These are phyloP conservation scores for Heracleum sosnowskyi DNA, from an alignment of 129 eudicot species.

Conservation along the genomic window DNA sequence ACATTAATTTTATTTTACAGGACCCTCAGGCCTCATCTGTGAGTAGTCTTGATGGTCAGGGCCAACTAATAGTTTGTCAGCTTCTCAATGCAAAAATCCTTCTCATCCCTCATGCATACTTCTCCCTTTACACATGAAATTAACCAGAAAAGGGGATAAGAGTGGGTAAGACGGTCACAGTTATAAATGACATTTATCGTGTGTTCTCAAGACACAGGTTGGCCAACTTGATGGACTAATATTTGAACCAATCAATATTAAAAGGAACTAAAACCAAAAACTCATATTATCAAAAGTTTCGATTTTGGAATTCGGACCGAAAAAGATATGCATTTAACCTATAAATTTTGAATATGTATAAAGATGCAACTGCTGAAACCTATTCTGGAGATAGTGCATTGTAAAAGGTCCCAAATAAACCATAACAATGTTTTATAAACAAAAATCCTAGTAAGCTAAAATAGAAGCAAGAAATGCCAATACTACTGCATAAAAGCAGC, in stretches of 20 bases:
- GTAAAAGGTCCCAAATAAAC: not conserved
- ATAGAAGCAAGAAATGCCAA: not conserved
- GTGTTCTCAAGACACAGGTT: too few species aligned
- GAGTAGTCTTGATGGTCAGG: not conserved
- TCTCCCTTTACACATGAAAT: not conserved
- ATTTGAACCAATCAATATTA: too few species aligned
- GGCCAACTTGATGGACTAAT: too few species aligned
- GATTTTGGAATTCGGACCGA: too few species aligned
- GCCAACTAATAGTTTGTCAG: constrained; percentile 1
- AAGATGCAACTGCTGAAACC: not conserved
- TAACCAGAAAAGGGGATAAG: not conserved
- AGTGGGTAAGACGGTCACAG: too few species aligned
- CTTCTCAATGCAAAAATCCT: constrained; percentile 3
- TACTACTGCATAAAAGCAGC: not conserved
- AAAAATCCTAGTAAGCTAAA: not conserved
- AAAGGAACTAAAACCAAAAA: too few species aligned
- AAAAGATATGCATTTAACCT: too few species aligned
- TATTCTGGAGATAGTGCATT: not conserved
- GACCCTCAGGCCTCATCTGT: not conserved
- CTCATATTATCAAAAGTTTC: too few species aligned
- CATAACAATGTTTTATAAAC: not conserved
- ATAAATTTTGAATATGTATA: too few species aligned
- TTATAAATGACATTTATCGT: too few species aligned
- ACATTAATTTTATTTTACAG: not conserved
- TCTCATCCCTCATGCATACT: not conserved